Conservation (phyloP, 176 grass and related monocot species). For the Oryza australiensis region DNA sequence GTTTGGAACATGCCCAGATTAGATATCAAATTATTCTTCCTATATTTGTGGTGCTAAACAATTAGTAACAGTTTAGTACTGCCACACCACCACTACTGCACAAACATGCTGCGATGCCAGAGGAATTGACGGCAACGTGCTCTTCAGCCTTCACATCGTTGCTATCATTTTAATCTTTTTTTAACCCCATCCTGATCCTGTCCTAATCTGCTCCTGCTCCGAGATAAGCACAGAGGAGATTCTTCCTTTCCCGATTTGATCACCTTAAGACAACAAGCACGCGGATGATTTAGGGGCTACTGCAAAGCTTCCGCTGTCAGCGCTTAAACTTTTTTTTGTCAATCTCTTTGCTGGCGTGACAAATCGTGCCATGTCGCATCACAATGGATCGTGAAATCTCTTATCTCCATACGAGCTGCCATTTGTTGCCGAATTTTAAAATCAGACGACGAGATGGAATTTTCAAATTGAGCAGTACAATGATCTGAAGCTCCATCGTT, state of each 20-base stretch:
- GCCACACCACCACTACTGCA: background rate
- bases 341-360: background rate
- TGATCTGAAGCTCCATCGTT: no score
- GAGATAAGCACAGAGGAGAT: slow-evolving; percentile 26
- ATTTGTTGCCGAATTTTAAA: background rate
- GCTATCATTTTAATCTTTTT: slow-evolving; percentile 2
- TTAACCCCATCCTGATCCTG: background rate
- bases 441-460: no score
- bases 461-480: no score
- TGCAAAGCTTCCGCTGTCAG: background rate
- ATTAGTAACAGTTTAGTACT: background rate
- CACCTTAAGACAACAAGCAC: background rate
- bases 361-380: background rate
- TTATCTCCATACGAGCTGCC: background rate
- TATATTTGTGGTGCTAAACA: no score
- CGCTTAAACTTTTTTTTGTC: background rate
- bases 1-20: background rate
- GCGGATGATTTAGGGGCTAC: background rate
- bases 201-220: slow-evolving; percentile 1
- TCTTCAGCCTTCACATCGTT: slow-evolving; percentile 1
- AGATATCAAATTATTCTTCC: background rate
- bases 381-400: background rate
- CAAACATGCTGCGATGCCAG: background rate
- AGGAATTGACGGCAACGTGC: slow-evolving; percentile 18
- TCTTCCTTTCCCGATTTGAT: slow-evolving; percentile 25